phyloP scores from a whole-genome alignment of 805 yeast species.

The Saccharomyces jurei region DNA sequence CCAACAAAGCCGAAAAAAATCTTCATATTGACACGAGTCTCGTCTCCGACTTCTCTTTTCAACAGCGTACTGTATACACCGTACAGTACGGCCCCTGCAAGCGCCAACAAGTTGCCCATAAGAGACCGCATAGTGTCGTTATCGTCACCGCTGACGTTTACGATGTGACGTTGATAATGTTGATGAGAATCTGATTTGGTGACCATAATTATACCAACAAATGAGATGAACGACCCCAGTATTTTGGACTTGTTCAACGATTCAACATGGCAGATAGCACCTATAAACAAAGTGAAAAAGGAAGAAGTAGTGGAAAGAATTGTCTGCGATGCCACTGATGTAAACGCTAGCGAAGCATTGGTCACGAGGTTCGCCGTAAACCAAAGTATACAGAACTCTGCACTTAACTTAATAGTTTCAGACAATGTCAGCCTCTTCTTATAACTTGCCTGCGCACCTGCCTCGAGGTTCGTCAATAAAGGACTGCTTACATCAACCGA shows the following conservation, averaged over 20 bases:
- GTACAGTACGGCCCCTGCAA: constrained; percentile 80
- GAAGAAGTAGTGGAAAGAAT: constrained; percentile 87
- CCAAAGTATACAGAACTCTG: constrained; percentile 84
- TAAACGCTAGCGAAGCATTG: constrained; percentile 78
- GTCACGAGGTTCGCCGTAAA: constrained; percentile 82
- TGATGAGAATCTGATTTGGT: constrained; percentile 55
- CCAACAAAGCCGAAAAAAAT: constrained; percentile 95
- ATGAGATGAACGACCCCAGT: constrained; percentile 60
- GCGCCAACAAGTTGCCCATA: constrained; percentile 72
- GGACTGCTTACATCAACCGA: background rate
- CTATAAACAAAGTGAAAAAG: constrained; percentile 82
- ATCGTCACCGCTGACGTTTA: constrained; percentile 17
- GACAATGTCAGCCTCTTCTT: constrained; percentile 27
- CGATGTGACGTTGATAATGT: constrained; percentile 5
- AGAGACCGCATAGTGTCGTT: constrained; percentile 32
- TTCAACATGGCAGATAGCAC: constrained; percentile 67
- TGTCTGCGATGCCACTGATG: constrained; percentile 91
- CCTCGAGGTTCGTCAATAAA: background rate
- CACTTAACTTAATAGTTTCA: constrained; percentile 68
- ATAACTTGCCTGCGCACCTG: background rate
- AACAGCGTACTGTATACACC: constrained; percentile 84
- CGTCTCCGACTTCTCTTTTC: constrained; percentile 64
- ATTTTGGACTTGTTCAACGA: constrained; percentile 55
- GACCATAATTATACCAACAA: constrained; percentile 72
- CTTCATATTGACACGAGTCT: constrained; percentile 71